Percentiles rank a stretch among this genome's conserved stretches.
Conservation (phyloP, 306 rosid genomes). For the Prunus padus region DNA sequence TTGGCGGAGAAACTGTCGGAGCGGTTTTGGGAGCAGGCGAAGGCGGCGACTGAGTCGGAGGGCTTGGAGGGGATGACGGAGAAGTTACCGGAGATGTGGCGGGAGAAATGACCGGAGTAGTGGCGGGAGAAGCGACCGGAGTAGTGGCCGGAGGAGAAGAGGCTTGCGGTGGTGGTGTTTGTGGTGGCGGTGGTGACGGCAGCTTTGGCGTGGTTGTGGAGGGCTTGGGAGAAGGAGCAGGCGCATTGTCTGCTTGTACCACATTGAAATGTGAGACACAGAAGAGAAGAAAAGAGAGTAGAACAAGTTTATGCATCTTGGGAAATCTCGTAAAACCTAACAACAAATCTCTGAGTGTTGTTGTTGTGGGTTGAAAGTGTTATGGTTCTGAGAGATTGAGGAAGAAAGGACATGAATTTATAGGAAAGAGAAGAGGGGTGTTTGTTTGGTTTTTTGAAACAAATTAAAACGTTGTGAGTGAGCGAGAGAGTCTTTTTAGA, state of each 20-base stretch:
- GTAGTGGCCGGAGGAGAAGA: conserved; percentile 19
- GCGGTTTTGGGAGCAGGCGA: conserved; percentile 43
- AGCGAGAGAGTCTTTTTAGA: background rate
- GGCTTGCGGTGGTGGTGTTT: conserved; percentile 28
- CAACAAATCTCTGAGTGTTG: background rate
- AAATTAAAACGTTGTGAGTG: conserved; percentile 15
- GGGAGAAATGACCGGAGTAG: conserved; percentile 28
- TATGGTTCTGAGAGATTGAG: background rate
- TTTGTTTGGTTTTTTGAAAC: background rate
- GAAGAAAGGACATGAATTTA: conserved; percentile 23
- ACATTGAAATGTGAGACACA: conserved; percentile 9
- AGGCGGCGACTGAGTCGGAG: conserved; percentile 38
- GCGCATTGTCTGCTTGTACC: conserved; percentile 55
- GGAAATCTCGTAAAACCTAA: background rate
- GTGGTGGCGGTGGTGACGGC: conserved; percentile 31
- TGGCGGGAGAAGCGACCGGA: conserved; percentile 24
- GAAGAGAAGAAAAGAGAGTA: conserved; percentile 29
- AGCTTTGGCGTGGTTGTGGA: background rate
- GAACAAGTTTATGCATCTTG: conserved; percentile 35
- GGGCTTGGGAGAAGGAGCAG: conserved; percentile 65
- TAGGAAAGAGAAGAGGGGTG: background rate
- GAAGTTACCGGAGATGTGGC: conserved; percentile 23
- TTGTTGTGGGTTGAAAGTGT: background rate
- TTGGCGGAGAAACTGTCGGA: conserved; percentile 27
- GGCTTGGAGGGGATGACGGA: conserved; percentile 12